Conservation (phyloP, 345 rosid species). For the Raphanus sativus region DNA sequence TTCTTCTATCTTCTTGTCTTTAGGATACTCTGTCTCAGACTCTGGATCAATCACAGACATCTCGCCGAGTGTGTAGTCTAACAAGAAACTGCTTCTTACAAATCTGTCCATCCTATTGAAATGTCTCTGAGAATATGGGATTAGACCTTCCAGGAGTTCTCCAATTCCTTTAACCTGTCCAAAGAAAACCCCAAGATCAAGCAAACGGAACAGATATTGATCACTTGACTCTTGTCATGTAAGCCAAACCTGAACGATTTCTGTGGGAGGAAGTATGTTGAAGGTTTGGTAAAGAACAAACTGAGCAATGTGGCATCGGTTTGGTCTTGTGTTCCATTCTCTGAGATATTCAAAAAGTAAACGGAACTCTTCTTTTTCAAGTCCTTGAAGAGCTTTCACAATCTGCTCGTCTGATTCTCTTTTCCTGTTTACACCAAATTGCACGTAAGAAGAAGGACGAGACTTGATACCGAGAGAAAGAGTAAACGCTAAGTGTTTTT, state of each 20-base stretch:
- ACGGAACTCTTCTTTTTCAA: constrained; percentile 63
- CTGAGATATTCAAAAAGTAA: constrained; percentile 76
- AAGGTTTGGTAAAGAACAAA: constrained; percentile 68
- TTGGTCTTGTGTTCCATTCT: constrained; percentile 96
- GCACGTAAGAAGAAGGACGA: constrained; percentile 8
- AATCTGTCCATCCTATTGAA: constrained; percentile 81
- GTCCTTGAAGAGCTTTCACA: constrained; percentile 61
- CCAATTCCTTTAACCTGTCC: constrained; percentile 75
- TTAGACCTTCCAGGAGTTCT: constrained; percentile 81
- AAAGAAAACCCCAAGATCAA: not conserved
- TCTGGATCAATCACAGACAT: constrained; percentile 82
- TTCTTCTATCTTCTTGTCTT: constrained; percentile 19
- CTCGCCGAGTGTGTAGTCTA: constrained; percentile 77
- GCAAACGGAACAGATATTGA: constrained; percentile 3
- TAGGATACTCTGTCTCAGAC: constrained; percentile 5
- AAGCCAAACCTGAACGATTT: constrained; percentile 67
- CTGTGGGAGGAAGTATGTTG: constrained; percentile 69
- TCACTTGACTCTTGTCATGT: not conserved
- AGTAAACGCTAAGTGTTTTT: not conserved
- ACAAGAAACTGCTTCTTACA: constrained; percentile 75
- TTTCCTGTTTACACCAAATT: constrained; percentile 49
- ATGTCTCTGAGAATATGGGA: constrained; percentile 88
- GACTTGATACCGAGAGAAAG: not conserved
- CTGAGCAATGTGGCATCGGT: constrained; percentile 87
- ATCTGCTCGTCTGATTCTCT: constrained; percentile 53